Conservation (phyloP, 1,284 basidiomycete species). For the Cryptococcus sp. region DNA sequence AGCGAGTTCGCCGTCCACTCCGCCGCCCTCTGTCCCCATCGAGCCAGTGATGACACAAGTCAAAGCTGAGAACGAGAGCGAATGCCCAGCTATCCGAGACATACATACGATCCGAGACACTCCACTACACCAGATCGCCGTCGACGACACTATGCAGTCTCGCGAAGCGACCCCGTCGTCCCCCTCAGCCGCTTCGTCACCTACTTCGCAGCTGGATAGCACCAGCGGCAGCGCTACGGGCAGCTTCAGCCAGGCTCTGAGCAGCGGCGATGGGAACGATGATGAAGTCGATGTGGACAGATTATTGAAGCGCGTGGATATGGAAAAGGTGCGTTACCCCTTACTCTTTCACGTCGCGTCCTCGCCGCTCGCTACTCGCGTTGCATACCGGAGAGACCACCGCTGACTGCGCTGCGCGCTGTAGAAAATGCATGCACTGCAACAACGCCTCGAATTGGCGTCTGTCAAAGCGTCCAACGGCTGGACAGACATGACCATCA, state of each 20-base stretch:
- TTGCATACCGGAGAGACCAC: not conserved
- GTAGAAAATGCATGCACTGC: conserved; percentile 47
- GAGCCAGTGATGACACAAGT: too few relatives aligned
- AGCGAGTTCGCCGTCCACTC: too few relatives aligned
- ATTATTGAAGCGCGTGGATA: conserved; percentile 45
- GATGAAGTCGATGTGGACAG: conserved; percentile 41
- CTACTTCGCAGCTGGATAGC: not conserved
- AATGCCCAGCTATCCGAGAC: too few relatives aligned
- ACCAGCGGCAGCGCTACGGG: not conserved
- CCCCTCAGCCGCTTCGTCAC: not conserved
- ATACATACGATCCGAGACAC: not conserved
- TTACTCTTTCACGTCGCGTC: not conserved
- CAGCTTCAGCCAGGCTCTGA: not conserved
- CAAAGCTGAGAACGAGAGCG: too few relatives aligned
- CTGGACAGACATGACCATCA: conserved; percentile 48
- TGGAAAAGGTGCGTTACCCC: conserved; percentile 45
- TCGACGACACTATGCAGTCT: not conserved
- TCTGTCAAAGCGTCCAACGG: conserved; percentile 49
- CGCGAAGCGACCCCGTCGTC: not conserved
- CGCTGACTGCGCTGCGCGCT: conserved; percentile 6
- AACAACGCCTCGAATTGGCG: conserved; percentile 50
- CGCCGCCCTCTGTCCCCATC: too few relatives aligned
- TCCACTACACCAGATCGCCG: not conserved
- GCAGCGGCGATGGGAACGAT: not conserved
- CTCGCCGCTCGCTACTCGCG: too few relatives aligned